A percentile compares a stretch with the other conserved stretches of the same genome.
Evolutionary conservation across 2,329 filamentous ascomycete species (phyloP).

Genomic region (Alternaria brassicae): DNA sequence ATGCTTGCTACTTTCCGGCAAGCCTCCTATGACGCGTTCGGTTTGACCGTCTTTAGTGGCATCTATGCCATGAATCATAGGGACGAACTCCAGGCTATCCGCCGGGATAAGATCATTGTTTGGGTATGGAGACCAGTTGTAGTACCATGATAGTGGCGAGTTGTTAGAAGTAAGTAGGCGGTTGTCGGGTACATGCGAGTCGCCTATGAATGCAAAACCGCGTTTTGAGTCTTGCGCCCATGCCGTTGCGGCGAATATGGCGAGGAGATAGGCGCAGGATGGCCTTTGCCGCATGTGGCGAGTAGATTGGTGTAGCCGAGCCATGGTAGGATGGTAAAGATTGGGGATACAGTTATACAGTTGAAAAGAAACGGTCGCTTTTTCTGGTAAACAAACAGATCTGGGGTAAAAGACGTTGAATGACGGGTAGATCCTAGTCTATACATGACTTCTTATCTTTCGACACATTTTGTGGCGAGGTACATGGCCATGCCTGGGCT

Average conservation of each 20-base stretch:
- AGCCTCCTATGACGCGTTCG: conserved; percentile 64
- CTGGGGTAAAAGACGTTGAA: not conserved
- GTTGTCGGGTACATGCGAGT: conserved; percentile 64
- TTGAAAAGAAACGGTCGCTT: not conserved
- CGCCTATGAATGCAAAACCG: conserved; percentile 73
- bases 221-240: conserved; percentile 65
- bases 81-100: conserved; percentile 72
- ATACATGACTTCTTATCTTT: conserved; percentile 20
- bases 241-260: conserved; percentile 15
- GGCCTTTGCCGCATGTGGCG: conserved; percentile 6
- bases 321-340: conserved; percentile 1
- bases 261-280: conserved; percentile 5
- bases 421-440: conserved; percentile 9
- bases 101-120: conserved; percentile 61
- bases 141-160: conserved; percentile 79
- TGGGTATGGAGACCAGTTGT: conserved; percentile 71
- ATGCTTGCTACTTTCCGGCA: conserved; percentile 68
- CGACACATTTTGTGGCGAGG: conserved; percentile 26
- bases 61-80: conserved; percentile 76
- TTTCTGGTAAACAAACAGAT: not conserved
- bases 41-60: conserved; percentile 54
- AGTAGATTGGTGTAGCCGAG: not conserved
- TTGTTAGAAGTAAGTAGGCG: conserved; percentile 67
- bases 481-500: conserved; percentile 25
- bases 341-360: not conserved